Conservation (phyloP, 192 early-diverging fungal species). For the Geranomyces michiganensis region DNA sequence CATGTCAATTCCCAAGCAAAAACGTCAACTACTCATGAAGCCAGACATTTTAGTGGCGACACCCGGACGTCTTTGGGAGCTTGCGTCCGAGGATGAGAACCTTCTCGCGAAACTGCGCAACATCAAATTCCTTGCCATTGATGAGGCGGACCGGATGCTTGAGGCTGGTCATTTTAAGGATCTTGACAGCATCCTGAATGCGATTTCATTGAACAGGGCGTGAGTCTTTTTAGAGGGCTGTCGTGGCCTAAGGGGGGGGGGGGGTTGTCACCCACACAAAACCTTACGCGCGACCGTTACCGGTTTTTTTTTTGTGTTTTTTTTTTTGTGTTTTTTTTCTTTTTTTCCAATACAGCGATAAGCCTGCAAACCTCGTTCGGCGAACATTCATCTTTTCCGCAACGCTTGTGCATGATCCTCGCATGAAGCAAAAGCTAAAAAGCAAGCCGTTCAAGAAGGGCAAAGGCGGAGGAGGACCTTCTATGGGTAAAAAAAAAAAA, state of each 20-base stretch:
- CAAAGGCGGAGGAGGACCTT: slow-evolving; percentile 17
- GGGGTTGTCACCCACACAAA: too few species aligned
- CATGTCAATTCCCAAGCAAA: slow-evolving; percentile 92
- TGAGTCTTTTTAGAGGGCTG: too few species aligned
- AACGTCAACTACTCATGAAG: slow-evolving; percentile 65
- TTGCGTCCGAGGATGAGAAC: slow-evolving; percentile 56
- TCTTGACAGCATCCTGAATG: slow-evolving; percentile 70
- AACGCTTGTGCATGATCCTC: slow-evolving; percentile 59
- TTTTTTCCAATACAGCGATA: not conserved
- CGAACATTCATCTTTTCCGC: slow-evolving; percentile 96
- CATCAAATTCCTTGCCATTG: slow-evolving; percentile 76
- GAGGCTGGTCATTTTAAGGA: slow-evolving; percentile 91
- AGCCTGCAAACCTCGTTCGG: slow-evolving; percentile 35
- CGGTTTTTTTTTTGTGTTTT: too few species aligned
- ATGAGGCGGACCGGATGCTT: slow-evolving; percentile 95
- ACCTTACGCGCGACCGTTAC: too few species aligned
- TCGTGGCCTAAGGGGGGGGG: too few species aligned
- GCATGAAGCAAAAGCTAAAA: slow-evolving; percentile 28
- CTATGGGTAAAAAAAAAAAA: slow-evolving; percentile 18
- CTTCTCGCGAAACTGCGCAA: slow-evolving; percentile 60
- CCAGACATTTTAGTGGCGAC: slow-evolving; percentile 93
- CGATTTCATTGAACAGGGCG: slow-evolving; percentile 28
- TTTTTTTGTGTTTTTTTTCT: not conserved
- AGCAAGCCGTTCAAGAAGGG: slow-evolving; percentile 2
- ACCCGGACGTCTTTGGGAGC: slow-evolving; percentile 82